phyloP scores from a whole-genome alignment of 2,329 filamentous ascomycete genomes.

The Chlorencoelia australis region DNA sequence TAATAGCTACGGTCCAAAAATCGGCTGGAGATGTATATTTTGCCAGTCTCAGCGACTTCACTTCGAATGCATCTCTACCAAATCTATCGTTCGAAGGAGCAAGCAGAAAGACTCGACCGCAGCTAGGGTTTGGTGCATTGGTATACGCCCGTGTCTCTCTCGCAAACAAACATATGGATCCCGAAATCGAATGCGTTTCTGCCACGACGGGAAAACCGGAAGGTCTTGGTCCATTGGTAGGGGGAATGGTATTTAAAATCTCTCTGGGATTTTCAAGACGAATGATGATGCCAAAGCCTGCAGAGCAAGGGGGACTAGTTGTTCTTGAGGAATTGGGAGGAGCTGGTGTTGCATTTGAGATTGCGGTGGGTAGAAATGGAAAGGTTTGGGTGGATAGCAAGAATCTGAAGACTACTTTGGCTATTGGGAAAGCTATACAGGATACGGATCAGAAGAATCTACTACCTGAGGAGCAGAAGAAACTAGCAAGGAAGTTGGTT shows the following conservation, averaged over 20 bases:
- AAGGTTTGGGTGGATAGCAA: constrained; percentile 85
- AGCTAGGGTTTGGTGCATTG: constrained; percentile 62
- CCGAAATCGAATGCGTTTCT: constrained; percentile 85
- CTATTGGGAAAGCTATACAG: constrained; percentile 68
- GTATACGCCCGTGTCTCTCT: constrained; percentile 81
- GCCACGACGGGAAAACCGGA: constrained; percentile 79
- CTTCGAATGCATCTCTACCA: constrained; percentile 58
- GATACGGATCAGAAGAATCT: constrained; percentile 64
- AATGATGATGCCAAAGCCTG: constrained; percentile 55
- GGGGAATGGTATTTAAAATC: constrained; percentile 78
- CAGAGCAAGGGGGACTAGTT: constrained; percentile 53
- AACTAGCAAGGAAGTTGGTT: constrained; percentile 52
- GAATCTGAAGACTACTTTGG: constrained; percentile 59
- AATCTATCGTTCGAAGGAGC: constrained; percentile 90
- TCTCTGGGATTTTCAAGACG: constrained; percentile 75
- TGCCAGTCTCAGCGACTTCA: constrained; percentile 62
- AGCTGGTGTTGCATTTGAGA: constrained; percentile 79
- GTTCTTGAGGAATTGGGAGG: constrained; percentile 70
- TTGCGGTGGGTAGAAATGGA: constrained; percentile 87
- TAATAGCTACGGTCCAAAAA: constrained; percentile 78
- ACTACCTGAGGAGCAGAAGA: constrained; percentile 57
- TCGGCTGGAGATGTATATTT: constrained; percentile 69
- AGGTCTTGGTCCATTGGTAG: constrained; percentile 71
- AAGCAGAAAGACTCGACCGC: constrained; percentile 81
- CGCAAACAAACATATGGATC: constrained; percentile 73